Evolutionary conservation across 306 rosid species (phyloP).

Genomic region (Prunus mume): DNA sequence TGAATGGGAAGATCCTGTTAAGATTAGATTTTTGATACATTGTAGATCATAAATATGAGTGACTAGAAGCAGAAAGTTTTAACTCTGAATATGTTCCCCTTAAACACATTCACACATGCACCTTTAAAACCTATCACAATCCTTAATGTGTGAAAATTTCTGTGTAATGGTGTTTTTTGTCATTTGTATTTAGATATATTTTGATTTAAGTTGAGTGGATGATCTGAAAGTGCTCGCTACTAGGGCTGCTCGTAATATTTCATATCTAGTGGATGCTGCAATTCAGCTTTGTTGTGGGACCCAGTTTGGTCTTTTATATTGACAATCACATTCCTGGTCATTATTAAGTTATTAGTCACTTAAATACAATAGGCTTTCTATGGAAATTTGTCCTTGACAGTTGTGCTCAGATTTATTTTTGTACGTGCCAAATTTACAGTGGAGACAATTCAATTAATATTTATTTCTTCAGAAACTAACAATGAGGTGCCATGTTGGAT

Average conservation of each 20-base stretch:
- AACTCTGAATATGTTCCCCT: neutral
- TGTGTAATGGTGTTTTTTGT: neutral
- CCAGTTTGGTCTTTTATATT: neutral
- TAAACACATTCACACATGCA: too few relatives aligned
- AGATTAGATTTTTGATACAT: neutral
- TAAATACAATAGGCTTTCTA: neutral
- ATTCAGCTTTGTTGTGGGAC: neutral
- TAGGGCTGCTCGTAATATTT: neutral
- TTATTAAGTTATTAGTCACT: neutral
- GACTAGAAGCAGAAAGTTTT: too few relatives aligned
- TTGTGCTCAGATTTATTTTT: neutral
- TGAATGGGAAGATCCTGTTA: neutral
- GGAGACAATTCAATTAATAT: neutral
- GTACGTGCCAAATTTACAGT: neutral
- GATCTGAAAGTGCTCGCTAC: neutral
- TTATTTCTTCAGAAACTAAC: neutral
- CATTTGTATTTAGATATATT: neutral
- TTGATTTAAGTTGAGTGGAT: neutral
- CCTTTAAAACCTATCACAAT: neutral
- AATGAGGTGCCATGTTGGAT: constrained; percentile 4
- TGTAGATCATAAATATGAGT: neutral
- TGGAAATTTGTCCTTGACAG: neutral
- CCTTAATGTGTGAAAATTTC: neutral
- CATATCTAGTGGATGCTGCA: neutral
- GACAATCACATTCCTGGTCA: neutral